A percentile compares a stretch with the other conserved stretches of the same genome.
Conservation (phyloP, 495 filamentous ascomycete species). For the Usnea hakonensis region DNA sequence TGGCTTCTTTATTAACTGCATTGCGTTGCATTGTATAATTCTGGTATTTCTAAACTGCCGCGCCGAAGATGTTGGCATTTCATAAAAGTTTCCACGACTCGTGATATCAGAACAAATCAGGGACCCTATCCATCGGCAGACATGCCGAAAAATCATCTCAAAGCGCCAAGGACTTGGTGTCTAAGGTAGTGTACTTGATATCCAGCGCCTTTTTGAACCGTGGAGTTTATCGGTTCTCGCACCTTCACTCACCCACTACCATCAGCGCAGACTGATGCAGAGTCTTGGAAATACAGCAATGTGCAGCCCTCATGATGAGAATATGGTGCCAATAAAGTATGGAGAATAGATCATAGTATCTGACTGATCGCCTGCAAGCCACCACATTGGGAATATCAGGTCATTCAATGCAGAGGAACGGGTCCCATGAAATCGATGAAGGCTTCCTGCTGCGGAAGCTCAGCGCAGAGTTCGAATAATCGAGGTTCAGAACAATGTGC, state of each 20-base stretch:
- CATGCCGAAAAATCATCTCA: background rate
- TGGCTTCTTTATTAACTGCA: background rate
- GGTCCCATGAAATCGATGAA: background rate
- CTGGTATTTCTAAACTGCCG: background rate
- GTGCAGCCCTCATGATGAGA: background rate
- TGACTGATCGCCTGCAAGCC: background rate
- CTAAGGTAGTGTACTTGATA: background rate
- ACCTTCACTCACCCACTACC: background rate
- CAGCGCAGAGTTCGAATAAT: background rate
- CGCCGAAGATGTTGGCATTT: background rate
- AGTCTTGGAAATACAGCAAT: background rate
- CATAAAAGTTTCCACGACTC: background rate
- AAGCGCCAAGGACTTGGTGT: background rate
- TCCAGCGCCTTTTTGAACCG: background rate
- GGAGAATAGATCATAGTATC: background rate
- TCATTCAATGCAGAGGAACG: conserved; percentile 2
- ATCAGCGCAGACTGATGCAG: background rate
- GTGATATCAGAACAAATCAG: background rate
- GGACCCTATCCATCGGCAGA: background rate
- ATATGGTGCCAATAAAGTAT: background rate
- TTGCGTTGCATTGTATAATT: background rate
- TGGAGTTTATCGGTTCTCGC: background rate
- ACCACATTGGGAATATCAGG: conserved; percentile 1
- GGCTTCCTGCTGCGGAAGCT: background rate
- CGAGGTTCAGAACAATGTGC: background rate